Conservation (phyloP, 768 basidiomycete genomes). For the Mrakia gelida region DNA sequence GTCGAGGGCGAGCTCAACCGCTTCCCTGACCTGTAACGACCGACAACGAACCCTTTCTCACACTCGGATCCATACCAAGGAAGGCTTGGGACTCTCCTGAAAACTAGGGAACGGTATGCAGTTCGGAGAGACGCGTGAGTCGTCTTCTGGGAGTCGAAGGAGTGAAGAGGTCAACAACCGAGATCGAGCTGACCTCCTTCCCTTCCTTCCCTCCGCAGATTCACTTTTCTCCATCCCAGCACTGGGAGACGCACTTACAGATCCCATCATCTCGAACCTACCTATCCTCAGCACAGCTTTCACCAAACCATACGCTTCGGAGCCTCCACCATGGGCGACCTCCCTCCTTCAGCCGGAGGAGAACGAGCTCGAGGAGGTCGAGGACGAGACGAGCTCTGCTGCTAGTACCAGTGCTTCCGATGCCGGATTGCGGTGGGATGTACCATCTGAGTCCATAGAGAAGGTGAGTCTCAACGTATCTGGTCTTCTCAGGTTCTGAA, state of each 20-base stretch:
- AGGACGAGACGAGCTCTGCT: constrained; percentile 1
- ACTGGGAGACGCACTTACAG: neutral
- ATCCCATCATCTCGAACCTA: neutral
- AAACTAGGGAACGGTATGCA: neutral
- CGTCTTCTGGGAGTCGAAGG: too few relatives aligned
- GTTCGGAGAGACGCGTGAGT: constrained; percentile 5
- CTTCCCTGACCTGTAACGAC: too few relatives aligned
- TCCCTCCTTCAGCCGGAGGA: neutral
- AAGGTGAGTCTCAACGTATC: neutral
- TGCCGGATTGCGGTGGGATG: neutral
- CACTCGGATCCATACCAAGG: neutral
- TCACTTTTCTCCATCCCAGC: constrained; percentile 4
- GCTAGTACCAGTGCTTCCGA: neutral
- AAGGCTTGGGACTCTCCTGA: neutral
- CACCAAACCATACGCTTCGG: neutral
- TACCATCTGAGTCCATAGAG: neutral
- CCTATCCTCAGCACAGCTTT: neutral
- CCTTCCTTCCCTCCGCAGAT: neutral
- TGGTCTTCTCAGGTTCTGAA: neutral
- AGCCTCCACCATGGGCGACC: neutral
- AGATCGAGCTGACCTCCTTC: neutral
- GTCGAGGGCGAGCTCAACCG: too few relatives aligned
- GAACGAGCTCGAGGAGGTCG: neutral
- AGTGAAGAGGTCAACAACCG: neutral
- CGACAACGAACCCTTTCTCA: neutral